Evolutionary conservation across 1,139 yeast species (phyloP), one percentile per base, ranked within the genome.

Genomic region (Geotrichum candidum): DNA sequence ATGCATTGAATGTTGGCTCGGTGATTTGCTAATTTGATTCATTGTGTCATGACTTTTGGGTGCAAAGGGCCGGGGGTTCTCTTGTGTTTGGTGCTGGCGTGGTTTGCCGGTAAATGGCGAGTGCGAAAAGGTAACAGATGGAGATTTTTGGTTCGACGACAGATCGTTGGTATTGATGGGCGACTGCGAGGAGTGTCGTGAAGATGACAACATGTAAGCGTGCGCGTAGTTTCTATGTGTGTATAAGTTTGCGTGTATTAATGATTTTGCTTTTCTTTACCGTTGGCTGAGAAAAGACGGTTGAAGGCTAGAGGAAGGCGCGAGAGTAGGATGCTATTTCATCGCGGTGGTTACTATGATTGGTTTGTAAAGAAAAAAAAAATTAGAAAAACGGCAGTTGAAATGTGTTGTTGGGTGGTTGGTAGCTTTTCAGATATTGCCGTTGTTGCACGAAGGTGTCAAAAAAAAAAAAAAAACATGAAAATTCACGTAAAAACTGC

Each of bases 101-200:
- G 29, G 7, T 23, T 22, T 31, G n/a, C n/a, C 18, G 15, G 31
- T 50, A 50, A 18, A 50, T 4, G 22, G 2, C 31, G 31, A 33
- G 33, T 27, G 53, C 35, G 29, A 50, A 27, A 56, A 22, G 22
- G 59, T 10, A 23, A 48, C 29, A 25, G 58, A 52, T 6, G 51
- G 35, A 18, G 48, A 29, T 7, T 23, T 23, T 48, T 48, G 51
- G 51, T 25, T 23, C 15, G 31, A 46, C 50, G 54, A 50, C 54
- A 56, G 54, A 33, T 51, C 38, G 53, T 46, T 54, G 35, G 58
- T 55, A 53, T 13, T 31, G 46, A 52, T 27, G 6, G 58, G 58
- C 23, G 58, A 55, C 25, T 55, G 58, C n/a, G 45, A 38, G 18
- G n/a, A 13, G 45, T 38, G 45, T 38, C 45, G 45, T 38, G 45